These are phyloP conservation scores for Kwoniella bestiolae DNA, from an alignment of 768 basidiomycete genomes.

Conservation along the genomic window DNA sequence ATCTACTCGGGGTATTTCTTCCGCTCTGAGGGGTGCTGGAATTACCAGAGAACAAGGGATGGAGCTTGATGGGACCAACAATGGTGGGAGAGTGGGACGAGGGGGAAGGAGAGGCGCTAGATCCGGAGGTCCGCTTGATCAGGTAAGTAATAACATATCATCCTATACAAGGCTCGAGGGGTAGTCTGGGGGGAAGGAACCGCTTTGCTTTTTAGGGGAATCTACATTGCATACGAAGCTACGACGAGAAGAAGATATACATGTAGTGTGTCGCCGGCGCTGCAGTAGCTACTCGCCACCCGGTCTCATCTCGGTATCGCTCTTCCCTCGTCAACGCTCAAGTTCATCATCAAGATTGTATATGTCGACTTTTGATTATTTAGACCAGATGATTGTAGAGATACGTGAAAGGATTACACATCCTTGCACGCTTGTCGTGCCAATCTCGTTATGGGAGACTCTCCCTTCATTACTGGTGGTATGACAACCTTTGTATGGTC, in stretches of 20 bases:
- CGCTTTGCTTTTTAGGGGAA: not conserved
- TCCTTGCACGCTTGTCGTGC: not conserved
- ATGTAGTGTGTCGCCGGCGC: slow-evolving; percentile 9
- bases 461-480: not conserved
- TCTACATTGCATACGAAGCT: not conserved
- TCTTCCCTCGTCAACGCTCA: not conserved
- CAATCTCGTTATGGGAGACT: not conserved
- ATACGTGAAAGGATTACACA: not conserved
- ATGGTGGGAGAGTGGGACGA: slow-evolving; percentile 30
- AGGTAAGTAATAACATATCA: slow-evolving; percentile 35
- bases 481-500: not conserved
- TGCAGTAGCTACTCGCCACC: slow-evolving; percentile 19
- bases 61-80: slow-evolving; percentile 46
- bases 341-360: too few relatives aligned
- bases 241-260: not conserved
- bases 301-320: not conserved
- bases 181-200: not conserved
- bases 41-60: slow-evolving; percentile 36
- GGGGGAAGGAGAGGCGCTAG: slow-evolving; percentile 29
- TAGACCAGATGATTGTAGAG: not conserved
- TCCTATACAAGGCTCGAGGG: slow-evolving; percentile 16
- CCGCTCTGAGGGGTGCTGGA: slow-evolving; percentile 45
- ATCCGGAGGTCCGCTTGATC: slow-evolving; percentile 41
- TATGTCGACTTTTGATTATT: too few relatives aligned
- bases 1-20: slow-evolving; percentile 17